Evolutionary conservation across 2,329 filamentous ascomycete species (phyloP).

Genomic region (Pseudogymnoascus pannorum): DNA sequence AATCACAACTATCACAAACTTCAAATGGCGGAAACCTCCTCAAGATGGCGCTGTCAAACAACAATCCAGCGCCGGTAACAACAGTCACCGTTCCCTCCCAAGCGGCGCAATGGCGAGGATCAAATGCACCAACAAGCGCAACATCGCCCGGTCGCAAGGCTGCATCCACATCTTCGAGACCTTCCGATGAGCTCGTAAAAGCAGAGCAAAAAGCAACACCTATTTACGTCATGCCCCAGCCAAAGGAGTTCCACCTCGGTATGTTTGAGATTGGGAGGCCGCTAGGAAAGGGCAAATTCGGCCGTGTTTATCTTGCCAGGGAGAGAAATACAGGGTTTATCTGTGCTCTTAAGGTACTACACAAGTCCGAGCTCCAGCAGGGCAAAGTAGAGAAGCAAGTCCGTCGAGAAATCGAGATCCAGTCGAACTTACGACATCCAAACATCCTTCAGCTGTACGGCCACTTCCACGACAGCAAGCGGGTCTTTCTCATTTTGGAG

Average conservation of each 20-base stretch:
- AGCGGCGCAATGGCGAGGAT: slow-evolving; percentile 45
- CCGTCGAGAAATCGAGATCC: slow-evolving; percentile 66
- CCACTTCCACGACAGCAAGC: slow-evolving; percentile 67
- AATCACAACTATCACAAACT: slow-evolving; percentile 40
- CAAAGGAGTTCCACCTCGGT: slow-evolving; percentile 62
- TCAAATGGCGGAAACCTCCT: slow-evolving; percentile 71
- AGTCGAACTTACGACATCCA: slow-evolving; percentile 64
- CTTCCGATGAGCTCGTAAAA: slow-evolving; percentile 42
- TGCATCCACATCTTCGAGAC: slow-evolving; percentile 35
- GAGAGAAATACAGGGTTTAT: slow-evolving; percentile 62
- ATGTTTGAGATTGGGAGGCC: slow-evolving; percentile 74
- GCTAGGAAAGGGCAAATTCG: slow-evolving; percentile 67
- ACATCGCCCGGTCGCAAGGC: slow-evolving; percentile 48
- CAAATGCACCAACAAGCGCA: slow-evolving; percentile 36
- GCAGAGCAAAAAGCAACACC: slow-evolving; percentile 44
- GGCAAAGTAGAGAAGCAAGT: slow-evolving; percentile 65
- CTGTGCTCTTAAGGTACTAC: slow-evolving; percentile 66
- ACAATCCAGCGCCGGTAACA: slow-evolving; percentile 58
- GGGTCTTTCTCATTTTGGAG: slow-evolving; percentile 66
- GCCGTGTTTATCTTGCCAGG: slow-evolving; percentile 64
- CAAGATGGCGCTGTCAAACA: slow-evolving; percentile 76
- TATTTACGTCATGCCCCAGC: slow-evolving; percentile 50
- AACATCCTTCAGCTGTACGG: slow-evolving; percentile 65
- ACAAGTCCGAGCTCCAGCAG: slow-evolving; percentile 63
- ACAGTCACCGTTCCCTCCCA: slow-evolving; percentile 63